phyloP scores from a whole-genome alignment of 2,329 filamentous ascomycete species.

The Cladosporium sp. region DNA sequence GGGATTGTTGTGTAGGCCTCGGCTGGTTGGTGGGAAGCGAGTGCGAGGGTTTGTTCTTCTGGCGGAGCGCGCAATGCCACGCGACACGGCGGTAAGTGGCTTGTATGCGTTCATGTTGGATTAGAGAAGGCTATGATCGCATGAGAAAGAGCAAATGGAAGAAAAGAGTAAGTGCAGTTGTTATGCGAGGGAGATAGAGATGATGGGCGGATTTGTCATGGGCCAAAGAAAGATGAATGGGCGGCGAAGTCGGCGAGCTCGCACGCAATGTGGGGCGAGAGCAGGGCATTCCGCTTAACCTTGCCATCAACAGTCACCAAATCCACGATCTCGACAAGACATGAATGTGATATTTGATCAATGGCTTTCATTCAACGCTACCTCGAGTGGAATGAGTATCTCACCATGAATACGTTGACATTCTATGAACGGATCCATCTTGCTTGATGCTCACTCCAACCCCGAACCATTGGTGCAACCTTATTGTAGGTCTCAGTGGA shows the following conservation, averaged over 20 bases:
- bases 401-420: no score
- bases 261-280: neutral
- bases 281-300: neutral
- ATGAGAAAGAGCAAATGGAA: neutral
- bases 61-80: slow-evolving; percentile 13
- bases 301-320: neutral
- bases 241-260: neutral
- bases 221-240: neutral
- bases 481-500: no score
- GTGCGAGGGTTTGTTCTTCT: slow-evolving; percentile 21
- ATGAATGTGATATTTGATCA: no score
- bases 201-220: neutral
- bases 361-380: no score
- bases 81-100: slow-evolving; percentile 5
- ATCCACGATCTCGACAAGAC: neutral
- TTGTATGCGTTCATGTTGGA: slow-evolving; percentile 11
- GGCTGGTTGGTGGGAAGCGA: slow-evolving; percentile 9
- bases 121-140: no score
- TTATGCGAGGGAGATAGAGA: neutral
- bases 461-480: no score
- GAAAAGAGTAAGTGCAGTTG: no score
- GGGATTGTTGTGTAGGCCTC: slow-evolving; percentile 13
- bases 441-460: no score
- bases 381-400: no score
- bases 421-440: no score